phyloP scores from a whole-genome alignment of 2,329 filamentous ascomycete species.

The Zasmidium angulare region DNA sequence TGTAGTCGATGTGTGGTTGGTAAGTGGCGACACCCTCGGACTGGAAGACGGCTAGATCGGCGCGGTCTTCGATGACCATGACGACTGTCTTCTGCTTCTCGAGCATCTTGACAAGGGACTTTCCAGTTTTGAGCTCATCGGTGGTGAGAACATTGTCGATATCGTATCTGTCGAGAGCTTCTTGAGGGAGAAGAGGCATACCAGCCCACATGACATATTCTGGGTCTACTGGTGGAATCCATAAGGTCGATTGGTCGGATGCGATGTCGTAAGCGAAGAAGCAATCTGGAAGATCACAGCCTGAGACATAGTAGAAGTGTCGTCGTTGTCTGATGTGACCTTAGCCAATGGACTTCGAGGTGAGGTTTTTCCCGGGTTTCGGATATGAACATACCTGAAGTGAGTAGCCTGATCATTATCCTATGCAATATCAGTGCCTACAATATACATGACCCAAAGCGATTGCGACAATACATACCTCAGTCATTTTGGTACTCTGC shows the following conservation, averaged over 20 bases:
- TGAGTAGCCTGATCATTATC: slow-evolving; percentile 82
- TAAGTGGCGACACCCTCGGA: slow-evolving; percentile 66
- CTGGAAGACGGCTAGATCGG: slow-evolving; percentile 43
- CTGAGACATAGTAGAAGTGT: slow-evolving; percentile 92
- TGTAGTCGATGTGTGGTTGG: slow-evolving; percentile 64
- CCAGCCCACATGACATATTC: slow-evolving; percentile 94
- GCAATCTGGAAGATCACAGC: slow-evolving; percentile 78
- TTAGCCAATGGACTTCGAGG: neutral
- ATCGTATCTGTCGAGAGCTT: slow-evolving; percentile 63
- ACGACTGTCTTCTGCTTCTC: slow-evolving; percentile 49
- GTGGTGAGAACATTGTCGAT: slow-evolving; percentile 56
- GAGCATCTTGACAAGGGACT: slow-evolving; percentile 54
- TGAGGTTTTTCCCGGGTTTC: no score
- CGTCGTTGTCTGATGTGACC: slow-evolving; percentile 45
- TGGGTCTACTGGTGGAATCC: slow-evolving; percentile 85
- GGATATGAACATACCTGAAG: slow-evolving; percentile 62
- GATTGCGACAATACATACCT: slow-evolving; percentile 43
- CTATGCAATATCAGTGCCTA: slow-evolving; percentile 25
- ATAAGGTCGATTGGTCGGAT: slow-evolving; percentile 74
- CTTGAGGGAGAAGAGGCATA: slow-evolving; percentile 73
- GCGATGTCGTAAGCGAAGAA: slow-evolving; percentile 80
- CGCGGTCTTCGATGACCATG: slow-evolving; percentile 76
- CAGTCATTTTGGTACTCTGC: slow-evolving; percentile 74
- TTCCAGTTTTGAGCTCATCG: slow-evolving; percentile 72
- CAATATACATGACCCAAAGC: neutral